Evolutionary conservation across 257 asterid species (phyloP).

Genomic region (Capsicum chinense): DNA sequence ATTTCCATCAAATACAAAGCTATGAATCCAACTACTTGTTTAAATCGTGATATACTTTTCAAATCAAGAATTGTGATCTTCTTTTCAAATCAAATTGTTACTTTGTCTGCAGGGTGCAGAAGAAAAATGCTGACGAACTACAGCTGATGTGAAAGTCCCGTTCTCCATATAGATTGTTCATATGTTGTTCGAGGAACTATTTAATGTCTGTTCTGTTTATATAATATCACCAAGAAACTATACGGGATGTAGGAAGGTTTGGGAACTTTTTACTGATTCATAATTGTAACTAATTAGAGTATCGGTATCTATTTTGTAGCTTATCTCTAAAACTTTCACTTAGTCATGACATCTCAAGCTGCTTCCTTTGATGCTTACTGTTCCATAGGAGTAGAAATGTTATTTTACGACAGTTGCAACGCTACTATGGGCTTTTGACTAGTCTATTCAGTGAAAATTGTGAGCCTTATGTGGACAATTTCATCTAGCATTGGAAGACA

Average conservation of each 20-base stretch:
- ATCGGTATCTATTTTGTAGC: not conserved
- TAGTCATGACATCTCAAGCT: not conserved
- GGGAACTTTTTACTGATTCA: not conserved
- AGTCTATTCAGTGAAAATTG: no score
- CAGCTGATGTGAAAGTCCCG: not conserved
- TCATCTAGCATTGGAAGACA: no score
- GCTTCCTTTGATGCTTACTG: not conserved
- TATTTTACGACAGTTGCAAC: no score
- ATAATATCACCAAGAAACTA: constrained; percentile 3
- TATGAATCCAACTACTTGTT: not conserved
- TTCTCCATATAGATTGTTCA: not conserved
- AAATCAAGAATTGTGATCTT: not conserved
- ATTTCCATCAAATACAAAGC: not conserved
- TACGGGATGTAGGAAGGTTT: not conserved
- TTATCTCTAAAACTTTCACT: not conserved
- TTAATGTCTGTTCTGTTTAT: not conserved
- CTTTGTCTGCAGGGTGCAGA: constrained; percentile 14
- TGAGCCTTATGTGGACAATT: no score
- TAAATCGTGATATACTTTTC: not conserved
- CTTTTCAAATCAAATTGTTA: not conserved
- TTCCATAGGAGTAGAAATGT: not conserved
- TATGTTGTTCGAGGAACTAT: constrained; percentile 1
- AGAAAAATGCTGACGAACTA: not conserved
- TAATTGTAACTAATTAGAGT: not conserved
- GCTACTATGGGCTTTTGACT: no score